These are phyloP conservation scores for Cadophora sp. DNA, from an alignment of 2,329 filamentous ascomycete species.

Conservation along the genomic window DNA sequence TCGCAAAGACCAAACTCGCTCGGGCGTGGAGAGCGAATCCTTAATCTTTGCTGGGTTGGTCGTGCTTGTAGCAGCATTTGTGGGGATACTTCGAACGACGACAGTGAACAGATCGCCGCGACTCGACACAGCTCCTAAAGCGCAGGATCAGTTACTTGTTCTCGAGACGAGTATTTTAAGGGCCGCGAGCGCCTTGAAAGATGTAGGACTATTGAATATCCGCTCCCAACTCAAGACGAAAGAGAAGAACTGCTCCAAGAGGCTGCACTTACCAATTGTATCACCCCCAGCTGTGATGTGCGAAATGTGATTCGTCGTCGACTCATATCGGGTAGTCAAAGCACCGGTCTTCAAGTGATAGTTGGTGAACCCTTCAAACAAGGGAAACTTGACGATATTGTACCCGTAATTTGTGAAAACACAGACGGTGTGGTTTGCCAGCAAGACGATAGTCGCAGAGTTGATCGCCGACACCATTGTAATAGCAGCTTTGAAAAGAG, in stretches of 20 bases:
- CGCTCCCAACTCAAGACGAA: not conserved
- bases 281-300: constrained; percentile 86
- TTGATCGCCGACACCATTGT: constrained; percentile 87
- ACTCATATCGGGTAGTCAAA: constrained; percentile 69
- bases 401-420: constrained; percentile 97
- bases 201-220: no score
- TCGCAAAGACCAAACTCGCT: constrained; percentile 86
- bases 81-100: constrained; percentile 72
- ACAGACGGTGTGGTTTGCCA: constrained; percentile 88
- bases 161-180: not conserved
- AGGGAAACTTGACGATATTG: constrained; percentile 84
- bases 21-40: constrained; percentile 77
- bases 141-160: not conserved
- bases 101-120: constrained; percentile 90
- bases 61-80: constrained; percentile 71
- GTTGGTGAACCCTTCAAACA: constrained; percentile 73
- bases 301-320: constrained; percentile 70
- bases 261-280: constrained; percentile 66
- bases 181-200: not conserved
- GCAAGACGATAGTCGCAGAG: constrained; percentile 82
- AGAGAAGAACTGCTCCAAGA: not conserved
- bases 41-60: constrained; percentile 93
- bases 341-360: constrained; percentile 72
- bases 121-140: constrained; percentile 71
- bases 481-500: constrained; percentile 76